These are phyloP conservation scores for Starmerella khaoyaiensis DNA, from an alignment of 805 yeast species.

Conservation along the genomic window DNA sequence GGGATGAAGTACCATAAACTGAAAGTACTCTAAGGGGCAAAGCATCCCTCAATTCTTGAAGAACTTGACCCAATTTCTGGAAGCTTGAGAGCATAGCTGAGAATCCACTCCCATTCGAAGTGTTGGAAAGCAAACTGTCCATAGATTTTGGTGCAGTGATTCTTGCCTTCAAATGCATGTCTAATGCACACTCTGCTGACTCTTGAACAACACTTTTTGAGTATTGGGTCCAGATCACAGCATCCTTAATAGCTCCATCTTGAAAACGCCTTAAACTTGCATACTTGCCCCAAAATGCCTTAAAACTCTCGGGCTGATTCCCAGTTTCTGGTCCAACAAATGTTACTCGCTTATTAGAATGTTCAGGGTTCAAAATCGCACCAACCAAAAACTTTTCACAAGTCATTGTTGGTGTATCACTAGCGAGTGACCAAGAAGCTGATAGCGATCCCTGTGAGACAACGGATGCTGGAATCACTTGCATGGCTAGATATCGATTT, in stretches of 20 bases:
- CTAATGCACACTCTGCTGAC: constrained; percentile 51
- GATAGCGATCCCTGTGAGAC: constrained; percentile 4
- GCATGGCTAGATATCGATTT: constrained; percentile 9
- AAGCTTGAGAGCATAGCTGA: constrained; percentile 33
- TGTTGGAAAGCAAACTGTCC: constrained; percentile 36
- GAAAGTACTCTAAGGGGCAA: constrained; percentile 64
- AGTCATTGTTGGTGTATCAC: constrained; percentile 11
- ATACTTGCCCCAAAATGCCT: constrained; percentile 78
- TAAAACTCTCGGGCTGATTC: constrained; percentile 45
- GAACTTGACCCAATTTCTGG: constrained; percentile 37
- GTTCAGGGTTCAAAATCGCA: constrained; percentile 52
- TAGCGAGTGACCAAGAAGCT: constrained; percentile 20
- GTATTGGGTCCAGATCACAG: constrained; percentile 62
- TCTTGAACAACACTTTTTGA: constrained; percentile 51
- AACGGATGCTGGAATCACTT: constrained; percentile 1
- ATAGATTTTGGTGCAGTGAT: constrained; percentile 10
- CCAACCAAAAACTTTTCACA: constrained; percentile 36
- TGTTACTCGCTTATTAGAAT: constrained; percentile 69
- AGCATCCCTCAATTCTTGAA: constrained; percentile 34
- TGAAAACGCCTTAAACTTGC: constrained; percentile 82
- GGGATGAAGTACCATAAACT: constrained; percentile 59
- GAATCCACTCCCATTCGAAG: constrained; percentile 30
- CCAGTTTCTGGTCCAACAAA: constrained; percentile 54
- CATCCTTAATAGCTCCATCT: constrained; percentile 80
- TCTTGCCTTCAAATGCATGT: constrained; percentile 41